Conservation (phyloP, 345 rosid genomes). For the Carallia pectinifolia region DNA sequence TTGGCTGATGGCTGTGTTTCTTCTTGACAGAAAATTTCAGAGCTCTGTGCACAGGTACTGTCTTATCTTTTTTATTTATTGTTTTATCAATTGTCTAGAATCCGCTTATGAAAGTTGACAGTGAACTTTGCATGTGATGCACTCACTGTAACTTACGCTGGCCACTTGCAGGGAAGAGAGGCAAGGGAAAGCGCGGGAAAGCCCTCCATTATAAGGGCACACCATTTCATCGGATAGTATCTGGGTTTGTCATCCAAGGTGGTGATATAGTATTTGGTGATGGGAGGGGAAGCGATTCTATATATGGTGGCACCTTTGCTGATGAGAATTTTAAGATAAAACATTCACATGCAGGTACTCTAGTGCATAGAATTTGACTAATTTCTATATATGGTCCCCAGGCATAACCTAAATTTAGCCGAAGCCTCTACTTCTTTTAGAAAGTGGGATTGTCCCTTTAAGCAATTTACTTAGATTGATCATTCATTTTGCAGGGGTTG, state of each 20-base stretch:
- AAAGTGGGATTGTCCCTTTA: not conserved
- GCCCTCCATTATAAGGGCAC: conserved; percentile 74
- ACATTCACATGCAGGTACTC: conserved; percentile 79
- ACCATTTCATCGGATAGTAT: conserved; percentile 85
- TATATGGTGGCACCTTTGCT: conserved; percentile 75
- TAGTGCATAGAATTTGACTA: not conserved
- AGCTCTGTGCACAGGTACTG: conserved; percentile 89
- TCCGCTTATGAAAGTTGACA: not conserved
- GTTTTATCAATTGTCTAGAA: conserved; percentile 3
- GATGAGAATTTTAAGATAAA: conserved; percentile 90
- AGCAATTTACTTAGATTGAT: not conserved
- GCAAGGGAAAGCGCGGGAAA: conserved; percentile 58
- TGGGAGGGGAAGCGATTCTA: conserved; percentile 79
- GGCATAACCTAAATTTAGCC: not conserved
- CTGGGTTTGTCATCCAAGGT: conserved; percentile 95
- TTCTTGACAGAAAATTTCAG: conserved; percentile 86
- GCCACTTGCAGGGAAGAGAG: conserved; percentile 58
- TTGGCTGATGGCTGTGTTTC: conserved; percentile 22
- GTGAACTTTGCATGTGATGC: not conserved
- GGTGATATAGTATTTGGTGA: conserved; percentile 75
- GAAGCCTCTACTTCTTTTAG: not conserved
- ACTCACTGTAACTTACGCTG: conserved; percentile 2
- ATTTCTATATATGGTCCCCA: not conserved
- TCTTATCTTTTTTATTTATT: conserved; percentile 4
- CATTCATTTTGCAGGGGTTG: conserved; percentile 50